Percentiles rank a stretch among this genome's conserved stretches.
phyloP scores from a whole-genome alignment of 768 basidiomycete genomes.

The Fomitopsis pulvina region DNA sequence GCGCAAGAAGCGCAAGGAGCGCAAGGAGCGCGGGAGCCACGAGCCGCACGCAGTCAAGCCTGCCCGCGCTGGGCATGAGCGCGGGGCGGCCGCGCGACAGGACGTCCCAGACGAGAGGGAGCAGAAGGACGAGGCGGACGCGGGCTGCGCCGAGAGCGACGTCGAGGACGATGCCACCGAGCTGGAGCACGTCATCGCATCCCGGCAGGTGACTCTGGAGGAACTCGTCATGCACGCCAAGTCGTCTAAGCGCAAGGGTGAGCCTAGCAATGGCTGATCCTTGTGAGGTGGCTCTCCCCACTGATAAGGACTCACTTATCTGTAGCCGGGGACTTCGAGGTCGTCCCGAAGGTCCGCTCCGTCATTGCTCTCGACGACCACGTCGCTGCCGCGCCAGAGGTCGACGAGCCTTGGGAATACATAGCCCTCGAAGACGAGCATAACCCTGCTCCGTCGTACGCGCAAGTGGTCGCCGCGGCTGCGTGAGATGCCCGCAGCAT shows the following conservation, averaged over 20 bases:
- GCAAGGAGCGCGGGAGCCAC: conserved; percentile 1
- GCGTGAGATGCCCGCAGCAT: not conserved
- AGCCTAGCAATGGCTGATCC: conserved; percentile 10
- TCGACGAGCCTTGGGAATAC: conserved; percentile 59
- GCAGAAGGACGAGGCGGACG: not conserved
- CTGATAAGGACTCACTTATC: not conserved
- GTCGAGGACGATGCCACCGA: not conserved
- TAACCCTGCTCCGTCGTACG: conserved; percentile 30
- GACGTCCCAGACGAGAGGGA: not conserved
- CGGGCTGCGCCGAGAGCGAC: not conserved
- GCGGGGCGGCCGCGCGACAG: conserved; percentile 2
- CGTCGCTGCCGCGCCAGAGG: conserved; percentile 26
- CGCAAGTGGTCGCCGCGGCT: conserved; percentile 12
- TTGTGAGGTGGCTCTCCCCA: not conserved
- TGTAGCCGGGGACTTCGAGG: conserved; percentile 48
- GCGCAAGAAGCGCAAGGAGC: conserved; percentile 13
- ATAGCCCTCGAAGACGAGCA: conserved; percentile 36
- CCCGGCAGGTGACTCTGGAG: conserved; percentile 12
- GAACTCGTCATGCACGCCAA: conserved; percentile 26
- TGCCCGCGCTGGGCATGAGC: not conserved
- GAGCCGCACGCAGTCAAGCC: conserved; percentile 1
- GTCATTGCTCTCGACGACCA: conserved; percentile 55
- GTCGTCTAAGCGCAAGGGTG: conserved; percentile 37
- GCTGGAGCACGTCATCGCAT: not conserved
- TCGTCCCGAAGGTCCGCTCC: conserved; percentile 44